Conservation (phyloP, 768 basidiomycete species). For the Lanmaoa pseudosensibilis region DNA sequence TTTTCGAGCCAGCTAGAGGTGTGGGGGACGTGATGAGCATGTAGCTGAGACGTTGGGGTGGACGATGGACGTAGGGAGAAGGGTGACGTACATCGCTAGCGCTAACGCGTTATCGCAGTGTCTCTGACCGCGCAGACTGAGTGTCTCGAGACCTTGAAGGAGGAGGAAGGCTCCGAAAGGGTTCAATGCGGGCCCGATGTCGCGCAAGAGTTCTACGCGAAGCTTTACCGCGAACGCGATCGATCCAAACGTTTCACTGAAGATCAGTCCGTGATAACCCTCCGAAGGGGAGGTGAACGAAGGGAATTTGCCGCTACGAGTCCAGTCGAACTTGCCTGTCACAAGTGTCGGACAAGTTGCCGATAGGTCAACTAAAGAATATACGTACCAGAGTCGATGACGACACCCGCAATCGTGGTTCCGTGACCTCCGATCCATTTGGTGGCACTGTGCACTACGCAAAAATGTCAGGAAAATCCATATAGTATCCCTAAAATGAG, state of each 20-base stretch:
- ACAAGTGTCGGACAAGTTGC: neutral
- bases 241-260: conserved; percentile 51
- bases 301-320: conserved; percentile 52
- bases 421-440: conserved; percentile 73
- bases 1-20: conserved; percentile 51
- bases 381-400: conserved; percentile 54
- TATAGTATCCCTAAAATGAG: neutral
- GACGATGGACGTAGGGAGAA: neutral
- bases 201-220: conserved; percentile 52
- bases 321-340: conserved; percentile 58
- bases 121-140: conserved; percentile 56
- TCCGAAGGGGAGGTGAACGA: conserved; percentile 55
- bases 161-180: conserved; percentile 61
- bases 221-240: conserved; percentile 53
- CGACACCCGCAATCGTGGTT: conserved; percentile 64
- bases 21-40: no score
- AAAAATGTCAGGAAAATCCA: neutral
- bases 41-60: no score
- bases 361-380: neutral
- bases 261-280: conserved; percentile 55
- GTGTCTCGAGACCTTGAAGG: conserved; percentile 61
- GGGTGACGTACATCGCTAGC: conserved; percentile 41
- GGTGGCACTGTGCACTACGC: conserved; percentile 53
- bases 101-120: conserved; percentile 58
- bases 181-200: conserved; percentile 52